phyloP scores from a whole-genome alignment of 2,329 filamentous ascomycete genomes.

The Trichoderma atrobrunneum region DNA sequence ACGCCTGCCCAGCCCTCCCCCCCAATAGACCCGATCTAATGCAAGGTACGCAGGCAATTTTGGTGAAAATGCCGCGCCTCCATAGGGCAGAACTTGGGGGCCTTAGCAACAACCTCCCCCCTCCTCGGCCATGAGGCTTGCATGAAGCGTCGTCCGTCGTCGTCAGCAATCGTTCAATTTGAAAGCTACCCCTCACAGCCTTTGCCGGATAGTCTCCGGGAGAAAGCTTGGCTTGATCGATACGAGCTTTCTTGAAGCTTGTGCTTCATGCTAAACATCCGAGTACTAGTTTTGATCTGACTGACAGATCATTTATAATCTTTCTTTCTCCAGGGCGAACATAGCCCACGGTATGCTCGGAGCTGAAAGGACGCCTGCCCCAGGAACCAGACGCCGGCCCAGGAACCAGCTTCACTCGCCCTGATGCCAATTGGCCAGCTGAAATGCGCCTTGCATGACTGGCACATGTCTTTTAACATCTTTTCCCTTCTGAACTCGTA shows the following conservation, averaged over 20 bases:
- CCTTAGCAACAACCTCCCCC: neutral
- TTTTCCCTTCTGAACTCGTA: neutral
- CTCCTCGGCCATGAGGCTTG: neutral
- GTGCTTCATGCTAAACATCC: neutral
- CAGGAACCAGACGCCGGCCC: neutral
- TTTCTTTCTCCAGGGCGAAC: neutral
- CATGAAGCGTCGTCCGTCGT: conserved; percentile 13
- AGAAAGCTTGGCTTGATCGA: neutral
- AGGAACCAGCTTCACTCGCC: neutral
- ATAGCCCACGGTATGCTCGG: neutral
- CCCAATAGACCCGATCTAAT: conserved; percentile 2
- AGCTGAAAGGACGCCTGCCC: neutral
- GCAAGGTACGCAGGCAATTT: conserved; percentile 17
- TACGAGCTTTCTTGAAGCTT: neutral
- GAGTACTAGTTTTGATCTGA: neutral
- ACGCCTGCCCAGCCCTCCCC: conserved; percentile 11
- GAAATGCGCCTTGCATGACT: conserved; percentile 1
- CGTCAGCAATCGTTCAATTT: neutral
- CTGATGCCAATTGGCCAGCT: neutral
- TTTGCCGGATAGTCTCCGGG: neutral
- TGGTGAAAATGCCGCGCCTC: conserved; percentile 16
- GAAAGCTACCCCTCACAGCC: neutral
- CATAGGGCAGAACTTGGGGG: neutral
- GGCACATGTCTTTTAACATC: neutral
- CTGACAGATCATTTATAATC: neutral